Percentiles rank a stretch among this genome's conserved stretches.
These are phyloP conservation scores for Alternaria ethzedia DNA, from an alignment of 2,329 filamentous ascomycete species.

Conservation along the genomic window DNA sequence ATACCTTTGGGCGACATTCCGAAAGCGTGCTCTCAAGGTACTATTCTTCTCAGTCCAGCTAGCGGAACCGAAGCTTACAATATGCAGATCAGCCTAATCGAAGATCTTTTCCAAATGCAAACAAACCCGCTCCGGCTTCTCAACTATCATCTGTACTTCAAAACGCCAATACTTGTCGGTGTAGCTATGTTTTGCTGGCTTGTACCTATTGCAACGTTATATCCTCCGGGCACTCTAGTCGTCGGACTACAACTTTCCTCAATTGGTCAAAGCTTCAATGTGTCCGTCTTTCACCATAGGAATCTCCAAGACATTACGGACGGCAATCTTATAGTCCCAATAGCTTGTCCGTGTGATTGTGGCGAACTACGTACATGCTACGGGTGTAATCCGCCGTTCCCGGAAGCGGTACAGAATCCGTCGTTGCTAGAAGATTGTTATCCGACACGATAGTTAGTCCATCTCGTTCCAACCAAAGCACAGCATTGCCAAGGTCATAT, in stretches of 20 bases:
- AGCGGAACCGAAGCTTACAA: not conserved
- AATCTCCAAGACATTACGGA: not conserved
- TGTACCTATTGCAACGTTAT: not conserved
- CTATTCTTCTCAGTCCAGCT: fast-evolving
- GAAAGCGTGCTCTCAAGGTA: not conserved
- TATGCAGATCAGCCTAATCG: not conserved
- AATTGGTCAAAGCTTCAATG: not conserved
- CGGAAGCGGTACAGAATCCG: too few species aligned
- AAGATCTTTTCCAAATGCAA: not conserved
- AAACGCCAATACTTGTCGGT: not conserved
- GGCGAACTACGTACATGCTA: too few species aligned
- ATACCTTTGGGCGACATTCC: not conserved
- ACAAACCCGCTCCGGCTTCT: not conserved
- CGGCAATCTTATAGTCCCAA: too few species aligned
- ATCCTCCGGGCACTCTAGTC: not conserved
- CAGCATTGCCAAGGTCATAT: too few species aligned
- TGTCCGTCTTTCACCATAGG: not conserved
- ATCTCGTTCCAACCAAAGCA: too few species aligned
- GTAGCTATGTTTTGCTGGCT: not conserved
- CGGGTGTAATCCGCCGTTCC: too few species aligned
- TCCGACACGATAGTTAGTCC: too few species aligned
- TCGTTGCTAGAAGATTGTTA: too few species aligned
- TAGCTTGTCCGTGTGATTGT: too few species aligned
- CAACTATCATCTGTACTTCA: not conserved
- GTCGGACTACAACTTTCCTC: not conserved